A percentile compares a stretch with the other conserved stretches of the same genome.
phyloP scores from a whole-genome alignment of 306 rosid genomes.

The Pueraria montana region DNA sequence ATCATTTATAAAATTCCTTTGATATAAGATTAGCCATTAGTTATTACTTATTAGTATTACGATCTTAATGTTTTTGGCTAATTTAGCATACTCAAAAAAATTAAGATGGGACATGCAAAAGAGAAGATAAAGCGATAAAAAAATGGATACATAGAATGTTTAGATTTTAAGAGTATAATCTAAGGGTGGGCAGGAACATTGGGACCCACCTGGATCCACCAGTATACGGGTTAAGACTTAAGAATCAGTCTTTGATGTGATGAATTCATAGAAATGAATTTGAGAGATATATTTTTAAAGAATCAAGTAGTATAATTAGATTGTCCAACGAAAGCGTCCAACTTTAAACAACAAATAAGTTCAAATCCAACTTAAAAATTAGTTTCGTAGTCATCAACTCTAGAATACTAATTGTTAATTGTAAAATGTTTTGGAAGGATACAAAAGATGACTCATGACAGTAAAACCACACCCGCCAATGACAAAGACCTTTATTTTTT shows the following conservation, averaged over 20 bases:
- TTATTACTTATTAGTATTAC: too few species aligned
- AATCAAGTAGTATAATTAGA: not conserved
- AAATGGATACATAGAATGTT: not conserved
- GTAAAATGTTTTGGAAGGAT: not conserved
- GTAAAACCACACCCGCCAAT: constrained; percentile 4
- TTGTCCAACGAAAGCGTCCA: not conserved
- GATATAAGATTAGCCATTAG: not conserved
- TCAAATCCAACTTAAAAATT: constrained; percentile 8
- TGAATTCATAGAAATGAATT: not conserved
- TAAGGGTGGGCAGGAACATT: not conserved
- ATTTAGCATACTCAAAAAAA: not conserved
- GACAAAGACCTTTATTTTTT: not conserved
- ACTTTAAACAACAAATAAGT: not conserved
- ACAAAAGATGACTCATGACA: constrained; percentile 8
- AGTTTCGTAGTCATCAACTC: not conserved
- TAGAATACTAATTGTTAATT: not conserved
- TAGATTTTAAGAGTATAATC: not conserved
- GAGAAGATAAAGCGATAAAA: not conserved
- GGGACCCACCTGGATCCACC: not conserved
- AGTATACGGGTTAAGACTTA: not conserved
- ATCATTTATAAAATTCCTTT: not conserved
- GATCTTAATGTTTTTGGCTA: constrained; percentile 1
- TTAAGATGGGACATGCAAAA: not conserved
- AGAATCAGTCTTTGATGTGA: not conserved
- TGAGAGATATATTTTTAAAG: not conserved